These are phyloP conservation scores for Candida albicans DNA, from an alignment of 1,139 yeast genomes.

Conservation along the genomic window DNA sequence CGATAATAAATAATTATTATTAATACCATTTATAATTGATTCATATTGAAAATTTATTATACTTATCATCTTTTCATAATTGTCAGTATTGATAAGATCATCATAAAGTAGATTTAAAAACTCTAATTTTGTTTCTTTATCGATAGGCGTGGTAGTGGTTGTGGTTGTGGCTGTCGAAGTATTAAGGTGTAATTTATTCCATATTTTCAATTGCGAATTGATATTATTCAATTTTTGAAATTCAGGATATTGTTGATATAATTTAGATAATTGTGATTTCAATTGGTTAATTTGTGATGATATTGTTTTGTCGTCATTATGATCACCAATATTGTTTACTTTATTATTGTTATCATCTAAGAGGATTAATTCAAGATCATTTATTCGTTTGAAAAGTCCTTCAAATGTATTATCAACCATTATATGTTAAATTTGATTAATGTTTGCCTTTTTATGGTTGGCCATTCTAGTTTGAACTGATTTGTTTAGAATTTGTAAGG, in stretches of 20 bases:
- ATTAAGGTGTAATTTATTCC: slow-evolving; percentile 12
- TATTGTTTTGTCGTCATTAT: slow-evolving; percentile 1
- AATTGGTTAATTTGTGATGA: slow-evolving; percentile 7
- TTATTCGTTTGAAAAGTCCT: neutral
- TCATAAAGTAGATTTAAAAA: slow-evolving; percentile 21
- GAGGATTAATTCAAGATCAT: neutral
- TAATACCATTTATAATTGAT: slow-evolving; percentile 21
- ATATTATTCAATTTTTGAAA: slow-evolving; percentile 22
- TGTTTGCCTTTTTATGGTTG: slow-evolving; percentile 20
- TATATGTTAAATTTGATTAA: slow-evolving; percentile 40
- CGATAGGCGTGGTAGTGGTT: no score
- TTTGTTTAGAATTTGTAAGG: no score
- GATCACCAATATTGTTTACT: neutral
- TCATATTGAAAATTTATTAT: slow-evolving; percentile 24
- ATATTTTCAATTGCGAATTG: slow-evolving; percentile 19
- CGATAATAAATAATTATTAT: slow-evolving; percentile 1
- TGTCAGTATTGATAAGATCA: slow-evolving; percentile 18
- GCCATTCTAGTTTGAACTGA: no score
- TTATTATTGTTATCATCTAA: neutral
- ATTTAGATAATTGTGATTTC: slow-evolving; percentile 13
- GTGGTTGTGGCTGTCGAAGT: neutral
- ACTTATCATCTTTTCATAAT: slow-evolving; percentile 21
- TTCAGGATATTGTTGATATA: slow-evolving; percentile 24
- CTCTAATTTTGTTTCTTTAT: slow-evolving; percentile 18
- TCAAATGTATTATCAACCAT: slow-evolving; percentile 36